These are phyloP conservation scores for Leccinellum rugosiceps DNA, from an alignment of 768 basidiomycete species.

Conservation along the genomic window DNA sequence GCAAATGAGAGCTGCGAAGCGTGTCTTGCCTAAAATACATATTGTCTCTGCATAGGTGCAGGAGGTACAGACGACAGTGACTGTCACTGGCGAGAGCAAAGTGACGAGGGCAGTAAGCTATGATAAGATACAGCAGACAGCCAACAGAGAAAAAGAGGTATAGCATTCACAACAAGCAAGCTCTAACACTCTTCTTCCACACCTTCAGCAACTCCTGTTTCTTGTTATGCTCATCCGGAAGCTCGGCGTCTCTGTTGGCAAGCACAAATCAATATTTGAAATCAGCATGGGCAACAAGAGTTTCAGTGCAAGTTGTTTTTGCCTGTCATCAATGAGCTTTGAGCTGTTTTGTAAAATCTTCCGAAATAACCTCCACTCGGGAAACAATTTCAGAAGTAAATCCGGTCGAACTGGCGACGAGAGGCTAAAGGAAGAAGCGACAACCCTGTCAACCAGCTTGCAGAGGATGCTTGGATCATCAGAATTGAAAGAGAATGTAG, in stretches of 20 bases:
- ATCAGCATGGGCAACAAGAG: slow-evolving; percentile 86
- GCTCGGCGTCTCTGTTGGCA: slow-evolving; percentile 47
- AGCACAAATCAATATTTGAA: slow-evolving; percentile 75
- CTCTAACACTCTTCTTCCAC: slow-evolving; percentile 44
- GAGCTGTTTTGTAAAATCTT: slow-evolving; percentile 85
- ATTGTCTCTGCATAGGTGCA: neutral
- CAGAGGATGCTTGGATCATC: slow-evolving; percentile 49
- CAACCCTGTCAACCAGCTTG: slow-evolving; percentile 87
- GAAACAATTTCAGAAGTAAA: slow-evolving; percentile 82
- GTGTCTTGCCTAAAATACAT: slow-evolving; percentile 5
- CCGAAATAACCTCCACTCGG: slow-evolving; percentile 84
- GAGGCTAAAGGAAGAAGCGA: slow-evolving; percentile 85
- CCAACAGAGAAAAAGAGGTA: neutral
- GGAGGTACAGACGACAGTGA: slow-evolving; percentile 1
- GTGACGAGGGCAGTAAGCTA: neutral
- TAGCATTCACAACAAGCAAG: slow-evolving; percentile 19
- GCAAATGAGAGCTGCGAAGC: slow-evolving; percentile 1
- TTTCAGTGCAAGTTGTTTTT: slow-evolving; percentile 45
- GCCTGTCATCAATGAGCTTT: slow-evolving; percentile 68
- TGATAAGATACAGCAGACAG: slow-evolving; percentile 15
- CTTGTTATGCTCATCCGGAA: slow-evolving; percentile 54
- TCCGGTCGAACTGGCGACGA: slow-evolving; percentile 93
- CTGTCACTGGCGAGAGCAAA: neutral
- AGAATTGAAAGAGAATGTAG: neutral
- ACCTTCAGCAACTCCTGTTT: slow-evolving; percentile 50